A percentile compares a stretch with the other conserved stretches of the same genome.
phyloP scores from a whole-genome alignment of 345 rosid genomes.

The Bruguiera parviflora region DNA sequence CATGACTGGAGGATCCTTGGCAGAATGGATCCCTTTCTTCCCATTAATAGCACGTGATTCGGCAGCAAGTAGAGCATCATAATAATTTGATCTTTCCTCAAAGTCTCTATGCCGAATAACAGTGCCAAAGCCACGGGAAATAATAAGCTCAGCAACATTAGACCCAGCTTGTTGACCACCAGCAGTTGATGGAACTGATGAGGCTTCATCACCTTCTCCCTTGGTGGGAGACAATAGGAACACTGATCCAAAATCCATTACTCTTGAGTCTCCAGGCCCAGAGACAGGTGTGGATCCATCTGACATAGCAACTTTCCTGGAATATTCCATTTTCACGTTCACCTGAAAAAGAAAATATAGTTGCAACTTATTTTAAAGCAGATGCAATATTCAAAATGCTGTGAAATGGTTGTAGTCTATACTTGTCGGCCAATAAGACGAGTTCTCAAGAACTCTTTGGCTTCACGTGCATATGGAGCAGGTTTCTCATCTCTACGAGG shows the following conservation, averaged over 20 bases:
- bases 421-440: conserved; percentile 80
- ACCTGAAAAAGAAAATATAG: conserved; percentile 46
- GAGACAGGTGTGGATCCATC: conserved; percentile 55
- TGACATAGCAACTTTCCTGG: conserved; percentile 61
- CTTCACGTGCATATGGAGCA: conserved; percentile 91
- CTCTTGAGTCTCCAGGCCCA: conserved; percentile 67
- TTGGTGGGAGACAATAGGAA: conserved; percentile 60
- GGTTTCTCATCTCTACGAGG: conserved; percentile 88
- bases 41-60: conserved; percentile 77
- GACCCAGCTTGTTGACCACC: conserved; percentile 52
- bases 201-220: conserved; percentile 54
- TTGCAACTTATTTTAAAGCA: background rate
- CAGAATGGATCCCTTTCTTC: conserved; percentile 80
- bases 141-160: conserved; percentile 77
- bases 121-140: conserved; percentile 75
- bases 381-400: background rate
- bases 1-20: conserved; percentile 68
- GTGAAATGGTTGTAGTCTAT: conserved; percentile 8
- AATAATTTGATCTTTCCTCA: conserved; percentile 94
- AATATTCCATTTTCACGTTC: conserved; percentile 88
- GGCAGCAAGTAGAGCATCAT: conserved; percentile 87
- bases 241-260: conserved; percentile 94
- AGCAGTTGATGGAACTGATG: conserved; percentile 39
- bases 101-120: conserved; percentile 86
- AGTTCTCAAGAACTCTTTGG: conserved; percentile 77